A percentile compares a stretch with the other conserved stretches of the same genome.
phyloP scores from a whole-genome alignment of 2,329 filamentous ascomycete species.

The Claviceps arundinis region DNA sequence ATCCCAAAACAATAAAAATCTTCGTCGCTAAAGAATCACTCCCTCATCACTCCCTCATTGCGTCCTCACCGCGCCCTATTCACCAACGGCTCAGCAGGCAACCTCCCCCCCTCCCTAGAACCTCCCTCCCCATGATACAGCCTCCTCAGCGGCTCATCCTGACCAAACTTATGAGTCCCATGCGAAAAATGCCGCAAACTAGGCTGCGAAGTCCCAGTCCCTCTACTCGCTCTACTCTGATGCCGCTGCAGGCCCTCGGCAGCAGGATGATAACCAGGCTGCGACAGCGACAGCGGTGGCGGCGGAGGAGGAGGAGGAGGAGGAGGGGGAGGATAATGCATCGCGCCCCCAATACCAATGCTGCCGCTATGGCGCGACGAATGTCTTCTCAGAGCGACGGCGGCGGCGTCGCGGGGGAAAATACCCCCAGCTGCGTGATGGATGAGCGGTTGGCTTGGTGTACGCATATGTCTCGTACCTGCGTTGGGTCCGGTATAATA shows the following conservation, averaged over 20 bases:
- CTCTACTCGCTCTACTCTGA: constrained; percentile 1
- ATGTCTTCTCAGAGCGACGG: background rate
- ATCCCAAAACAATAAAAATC: too few species aligned
- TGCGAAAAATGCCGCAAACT: background rate
- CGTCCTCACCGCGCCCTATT: constrained; percentile 14
- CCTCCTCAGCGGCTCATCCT: constrained; percentile 14
- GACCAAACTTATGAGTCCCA: constrained; percentile 7
- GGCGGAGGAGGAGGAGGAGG: constrained; percentile 8
- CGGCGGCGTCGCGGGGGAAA: constrained; percentile 2
- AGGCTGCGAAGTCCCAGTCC: background rate
- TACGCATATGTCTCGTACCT: constrained; percentile 27
- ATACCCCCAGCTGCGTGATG: constrained; percentile 26
- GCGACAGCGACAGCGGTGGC: constrained; percentile 13
- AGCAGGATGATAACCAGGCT: constrained; percentile 14
- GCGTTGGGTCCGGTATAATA: constrained; percentile 35
- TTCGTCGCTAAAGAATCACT: too few species aligned
- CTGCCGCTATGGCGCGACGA: constrained; percentile 4
- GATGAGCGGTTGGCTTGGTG: constrained; percentile 28
- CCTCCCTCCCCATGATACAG: constrained; percentile 3
- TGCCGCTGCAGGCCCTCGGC: background rate
- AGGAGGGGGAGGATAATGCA: background rate
- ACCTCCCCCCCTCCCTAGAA: constrained; percentile 3
- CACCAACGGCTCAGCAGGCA: constrained; percentile 18
- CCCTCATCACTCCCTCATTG: too few species aligned
- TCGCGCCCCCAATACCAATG: background rate